Base-by-base conservation (phyloP, 139 green algal genomes). In the Pedinophyceae sp. region DNA sequence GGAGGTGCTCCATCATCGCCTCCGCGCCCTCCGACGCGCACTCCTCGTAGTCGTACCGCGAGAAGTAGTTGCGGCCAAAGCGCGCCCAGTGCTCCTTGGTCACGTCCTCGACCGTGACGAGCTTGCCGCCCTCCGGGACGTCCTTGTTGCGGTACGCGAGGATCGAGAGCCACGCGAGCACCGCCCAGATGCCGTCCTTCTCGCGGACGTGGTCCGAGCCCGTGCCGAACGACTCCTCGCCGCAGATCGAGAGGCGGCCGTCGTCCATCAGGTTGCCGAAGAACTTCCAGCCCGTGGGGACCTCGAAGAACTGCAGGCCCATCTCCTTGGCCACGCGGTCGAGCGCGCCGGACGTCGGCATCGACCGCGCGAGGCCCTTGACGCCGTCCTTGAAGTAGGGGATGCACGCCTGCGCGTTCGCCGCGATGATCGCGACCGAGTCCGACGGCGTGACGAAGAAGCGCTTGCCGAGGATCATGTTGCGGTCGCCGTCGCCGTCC, bases 391-490 rank as follows among this genome's bases (percentile, higher is more conserved):
- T 91, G 74, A 95, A 99, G 78, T 96, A 99, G 16, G 92, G 92
- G 65, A 99, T 98, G 72, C 67, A 76, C 24, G 74, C 76, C 65
- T 89, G 66, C 4, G 85, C 85, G 66, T 97, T 96, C 52, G 92
- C 92, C 15, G 92, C 92, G 52, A 99, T 98, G 64, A 99, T 93
- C 22, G 92, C 92, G 25, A 99, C 89, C 15, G 74, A 89, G 78
- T 99, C 92, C 22, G 74, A 89, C 22, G 92, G 92, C 3, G 83
- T 93, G 54, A 98, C 79, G 67, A 99, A 99, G 73, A 98, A 97
- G 55, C 89, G 68, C 58, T 75, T 71, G 43, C 92, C 92, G 54
- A 99, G 76, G 65, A 99, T 88, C 92, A 99, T 98, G 84, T 98
- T 98, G 64, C 91, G 81, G 73, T 98, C 92, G 51, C 89, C 92